phyloP scores from a whole-genome alignment of 306 rosid species.

The Psophocarpus tetragonolobus region DNA sequence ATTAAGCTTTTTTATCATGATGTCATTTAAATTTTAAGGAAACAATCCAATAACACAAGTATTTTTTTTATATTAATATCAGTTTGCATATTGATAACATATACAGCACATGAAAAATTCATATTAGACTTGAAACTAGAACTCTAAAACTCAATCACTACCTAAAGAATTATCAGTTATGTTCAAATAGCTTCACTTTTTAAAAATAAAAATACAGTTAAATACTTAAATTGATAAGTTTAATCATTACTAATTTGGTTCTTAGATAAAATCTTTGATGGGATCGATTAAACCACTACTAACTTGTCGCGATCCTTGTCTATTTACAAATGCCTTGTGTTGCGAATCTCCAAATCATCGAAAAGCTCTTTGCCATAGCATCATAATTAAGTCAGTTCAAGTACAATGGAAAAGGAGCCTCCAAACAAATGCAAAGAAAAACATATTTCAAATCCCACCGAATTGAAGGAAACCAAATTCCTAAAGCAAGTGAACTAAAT shows the following conservation, averaged over 20 bases:
- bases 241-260: background rate
- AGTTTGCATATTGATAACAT: background rate
- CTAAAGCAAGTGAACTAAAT: too few relatives aligned
- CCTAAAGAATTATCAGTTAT: background rate
- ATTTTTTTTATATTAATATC: background rate
- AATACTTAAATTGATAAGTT: background rate
- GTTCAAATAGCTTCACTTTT: background rate
- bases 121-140: background rate
- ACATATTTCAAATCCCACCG: too few relatives aligned
- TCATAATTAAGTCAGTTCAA: too few relatives aligned
- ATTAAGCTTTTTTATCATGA: background rate
- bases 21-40: background rate
- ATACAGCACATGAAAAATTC: background rate
- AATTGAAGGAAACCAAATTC: too few relatives aligned
- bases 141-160: background rate
- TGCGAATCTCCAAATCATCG: background rate
- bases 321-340: background rate
- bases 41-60: background rate
- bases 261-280: background rate
- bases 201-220: background rate
- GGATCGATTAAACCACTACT: background rate
- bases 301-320: background rate
- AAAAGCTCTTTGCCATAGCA: too few relatives aligned
- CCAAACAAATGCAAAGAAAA: too few relatives aligned
- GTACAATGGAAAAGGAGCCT: too few relatives aligned